Evolutionary conservation across 2,329 filamentous ascomycete genomes (phyloP).

Genomic region (Periconia macrospinosa): DNA sequence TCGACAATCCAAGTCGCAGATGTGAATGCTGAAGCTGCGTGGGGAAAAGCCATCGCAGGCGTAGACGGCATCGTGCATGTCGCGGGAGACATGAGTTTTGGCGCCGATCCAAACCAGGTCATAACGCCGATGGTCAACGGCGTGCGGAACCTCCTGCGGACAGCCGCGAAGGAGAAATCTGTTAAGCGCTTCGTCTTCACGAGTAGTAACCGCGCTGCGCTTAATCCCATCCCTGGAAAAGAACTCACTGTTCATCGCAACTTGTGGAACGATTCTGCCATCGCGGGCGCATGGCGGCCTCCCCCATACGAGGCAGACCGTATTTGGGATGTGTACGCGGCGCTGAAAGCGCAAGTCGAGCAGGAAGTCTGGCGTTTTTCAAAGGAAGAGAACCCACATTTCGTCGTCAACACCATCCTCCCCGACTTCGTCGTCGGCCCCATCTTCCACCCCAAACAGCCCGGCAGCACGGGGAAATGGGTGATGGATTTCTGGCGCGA

Average conservation of each 20-base stretch:
- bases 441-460: conserved; percentile 18
- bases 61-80: conserved; percentile 43
- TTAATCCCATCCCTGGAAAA: conserved; percentile 28
- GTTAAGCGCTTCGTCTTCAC: neutral
- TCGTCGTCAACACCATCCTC: conserved; percentile 44
- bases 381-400: conserved; percentile 43
- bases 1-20: neutral
- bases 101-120: conserved; percentile 45
- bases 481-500: neutral
- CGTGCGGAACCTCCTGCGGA: conserved; percentile 35
- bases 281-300: conserved; percentile 21
- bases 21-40: conserved; percentile 41
- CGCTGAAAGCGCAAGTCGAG: conserved; percentile 50
- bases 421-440: conserved; percentile 30
- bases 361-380: conserved; percentile 49
- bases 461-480: conserved; percentile 12
- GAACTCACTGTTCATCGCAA: conserved; percentile 42
- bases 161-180: conserved; percentile 20
- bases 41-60: conserved; percentile 45
- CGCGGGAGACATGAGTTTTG: conserved; percentile 43
- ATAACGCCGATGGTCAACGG: conserved; percentile 43
- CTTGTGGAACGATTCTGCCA: conserved; percentile 35
- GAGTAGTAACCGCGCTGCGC: neutral
- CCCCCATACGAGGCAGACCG: conserved; percentile 31
- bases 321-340: conserved; percentile 41